Evolutionary conservation across 176 grass and related monocot species (phyloP), one percentile per base, ranked within the genome.

Genomic region (Areca catechu): DNA sequence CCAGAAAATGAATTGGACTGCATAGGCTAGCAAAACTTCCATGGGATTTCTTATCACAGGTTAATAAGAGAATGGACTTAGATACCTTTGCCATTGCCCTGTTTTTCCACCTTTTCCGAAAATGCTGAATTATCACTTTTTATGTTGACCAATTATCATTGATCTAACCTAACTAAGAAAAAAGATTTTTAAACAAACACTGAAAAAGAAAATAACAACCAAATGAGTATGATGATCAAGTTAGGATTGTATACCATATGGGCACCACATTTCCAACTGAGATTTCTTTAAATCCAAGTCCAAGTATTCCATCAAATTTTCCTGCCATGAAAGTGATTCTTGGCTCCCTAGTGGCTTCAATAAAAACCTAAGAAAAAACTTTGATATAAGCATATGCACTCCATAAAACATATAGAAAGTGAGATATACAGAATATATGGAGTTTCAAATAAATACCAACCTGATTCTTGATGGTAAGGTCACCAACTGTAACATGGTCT

Each of bases 261-360:
- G 86, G 92, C 34, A 57, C 66, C 25, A 83, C 64, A 5, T 68
- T 84, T 63, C 85, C 83, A 30, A 91, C 92, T 65, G 92, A 97
- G 66, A 97, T 97, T 63, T 88, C 92, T 67, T 91, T 56, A 67
- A 97, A 97, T 55, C 83, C 92, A 57, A 97, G 83, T 63, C 92
- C 92, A 66, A 97, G 86, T 61, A 91, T 97, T 60, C 92, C 92
- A 66, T 97, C 92, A 25, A 97, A 97, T 70, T 91, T 91, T 48
- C 83, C 86, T 24, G 50, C 56, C 62, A 91, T 27, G 25, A 91
- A 91, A 17, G 80, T 80, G 61, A 96, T 29, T 34, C 75, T 76
- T n/a, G 80, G 83, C 69, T 97, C 92, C 58, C 72, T 74, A 43
- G 72, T 88, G 56, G 86, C 92, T 82, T 97, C 92, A 21, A 97